Base-by-base conservation (phyloP, 352 stramenopile species). In the Phytopythium chamaehyphon region DNA sequence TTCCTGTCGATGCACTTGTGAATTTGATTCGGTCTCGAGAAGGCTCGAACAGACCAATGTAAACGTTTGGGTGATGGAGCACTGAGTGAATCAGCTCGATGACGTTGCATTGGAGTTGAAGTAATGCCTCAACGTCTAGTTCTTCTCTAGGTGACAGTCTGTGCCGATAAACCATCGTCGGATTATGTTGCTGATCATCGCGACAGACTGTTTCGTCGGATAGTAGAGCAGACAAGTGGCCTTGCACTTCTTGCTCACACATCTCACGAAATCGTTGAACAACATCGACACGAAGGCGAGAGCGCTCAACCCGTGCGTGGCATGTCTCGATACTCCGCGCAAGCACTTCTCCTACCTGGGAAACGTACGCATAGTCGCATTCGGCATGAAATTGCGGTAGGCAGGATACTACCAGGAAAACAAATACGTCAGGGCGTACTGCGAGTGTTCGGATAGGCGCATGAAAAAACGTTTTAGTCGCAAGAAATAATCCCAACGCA, bases 11-110 rank as follows among this genome's bases (percentile, higher is more conserved):
- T 0, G 83, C 76, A 31, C 64, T 69, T 0, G 81, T 83, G 44
- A 82, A 93, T 6, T 44, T 47, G 0, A 93, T 47, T 15, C 67
- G 53, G 15, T 66, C 56, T 1, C 72, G 44, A 6, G 66, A 66
- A 11, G 83, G 78, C 47, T 93, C 74, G 33, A 74, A 62, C 26
- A 91, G 57, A 0, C 65, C 83, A 49, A 90, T 62, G 57, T 90
- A 93, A 19, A 87, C 69, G 22, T 78, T 67, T 0, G 76, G 68
- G 23, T 54, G 60, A 12, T 33, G 23, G 4, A 93, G 54, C 1
- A 49, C 58, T 2, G 40, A 11, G 19, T 78, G 64, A 23, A 93
- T 57, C 5, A 77, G 24, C 0, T 50, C 47, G 10, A 86, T 67
- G 0, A 58, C 48, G 2, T 50, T 43, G 7, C 57, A 52, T 12